Evolutionary conservation across 2,329 filamentous ascomycete species (phyloP), one percentile per base, ranked within the genome.

Genomic region (Ceratocystiopsis minuta): DNA sequence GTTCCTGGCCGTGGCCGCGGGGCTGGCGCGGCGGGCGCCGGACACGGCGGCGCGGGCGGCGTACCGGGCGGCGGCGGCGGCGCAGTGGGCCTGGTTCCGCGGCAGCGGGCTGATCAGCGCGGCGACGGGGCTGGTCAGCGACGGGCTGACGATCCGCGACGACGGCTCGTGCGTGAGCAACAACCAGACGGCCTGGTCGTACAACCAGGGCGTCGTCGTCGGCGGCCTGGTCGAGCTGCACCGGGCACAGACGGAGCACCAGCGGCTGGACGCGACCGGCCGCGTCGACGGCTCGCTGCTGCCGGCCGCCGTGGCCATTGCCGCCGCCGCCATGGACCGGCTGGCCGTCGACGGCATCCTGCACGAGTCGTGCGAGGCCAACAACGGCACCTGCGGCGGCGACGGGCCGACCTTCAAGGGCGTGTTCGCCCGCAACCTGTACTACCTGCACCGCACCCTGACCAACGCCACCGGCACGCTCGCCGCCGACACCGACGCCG

Each of bases 391-490:
- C 45, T 72, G 68, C 40, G 63, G 63, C 18, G 54, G 47, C 12
- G 68, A 75, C 47, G 42, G 31, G 40, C 46, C 52, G 7, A 51
- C 55, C 11, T 55, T 61, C 36, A 84, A 83, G 54, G 79, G 78
- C 11, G 62, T 82, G 18, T 81, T 82, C 49, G 66, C 72, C 43
- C 67, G 78, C 5, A 80, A 80, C 49, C 55, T 83, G 34, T 59
- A 63, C 41, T 65, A 67, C 37, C 54, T 84, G 43, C 63, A 78
- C 24, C 24, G 24, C 6, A 10, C 24, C 5, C 24, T 28, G 24
- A 10, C 11, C 24, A 28, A 28, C 24, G 24, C 5, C 6, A 28
- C 24, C 6, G 9, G 6, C 24, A 4, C 20, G 20, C 4, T 7
- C 20, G 24, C 24, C 12, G 52, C 58, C 1, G 67, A 57, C 2